Evolutionary conservation across 129 eudicot species (phyloP), one percentile per base, ranked within the genome.

Genomic region (Arctium lappa): DNA sequence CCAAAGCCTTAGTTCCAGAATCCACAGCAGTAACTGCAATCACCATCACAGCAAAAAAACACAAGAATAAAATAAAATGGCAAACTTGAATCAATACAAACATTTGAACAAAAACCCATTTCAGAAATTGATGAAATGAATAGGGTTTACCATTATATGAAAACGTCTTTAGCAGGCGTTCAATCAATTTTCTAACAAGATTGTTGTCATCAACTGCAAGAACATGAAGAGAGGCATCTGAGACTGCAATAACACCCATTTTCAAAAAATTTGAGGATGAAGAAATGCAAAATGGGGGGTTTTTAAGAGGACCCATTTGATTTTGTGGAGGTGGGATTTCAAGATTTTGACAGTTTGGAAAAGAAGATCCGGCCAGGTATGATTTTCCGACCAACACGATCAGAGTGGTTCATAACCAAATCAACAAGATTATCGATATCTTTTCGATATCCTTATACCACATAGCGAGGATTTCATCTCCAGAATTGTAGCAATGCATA

Each of bases 191-290:
- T 60, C 97, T 73, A 30, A 90, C 97, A 72, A 92, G 85, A 80
- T 88, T 63, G 79, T 92, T 92, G 46, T 92, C 97, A 86, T 92
- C 97, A 80, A 92, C 94, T 3, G 97, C 97, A 34, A 92, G 85
- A 36, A 92, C 97, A 84, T 92, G 97, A 71, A 85, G 90, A 79
- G 88, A 91, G 30, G 84, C 69, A 9, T 87, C 92, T 18, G 81
- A 9, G 15, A 78, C 86, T 3, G 87, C 70, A 79, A 85, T 31
- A 63, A 48, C 72, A 40, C 85, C 87, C 97, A 92, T 92, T 74
- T 74, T 56, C 56, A 37, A 69, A 81, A 77, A 40, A 9, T 7
- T 63, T 72, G 82, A 73, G 69, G 82, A 80, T 63, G 70, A 62
- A 72, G 22, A 36, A 39, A 1, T 60, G 11, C 44, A 22, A 71